Base-by-base conservation (phyloP, 2,329 filamentous ascomycete species). In the Sclerotinia sclerotiorum region DNA sequence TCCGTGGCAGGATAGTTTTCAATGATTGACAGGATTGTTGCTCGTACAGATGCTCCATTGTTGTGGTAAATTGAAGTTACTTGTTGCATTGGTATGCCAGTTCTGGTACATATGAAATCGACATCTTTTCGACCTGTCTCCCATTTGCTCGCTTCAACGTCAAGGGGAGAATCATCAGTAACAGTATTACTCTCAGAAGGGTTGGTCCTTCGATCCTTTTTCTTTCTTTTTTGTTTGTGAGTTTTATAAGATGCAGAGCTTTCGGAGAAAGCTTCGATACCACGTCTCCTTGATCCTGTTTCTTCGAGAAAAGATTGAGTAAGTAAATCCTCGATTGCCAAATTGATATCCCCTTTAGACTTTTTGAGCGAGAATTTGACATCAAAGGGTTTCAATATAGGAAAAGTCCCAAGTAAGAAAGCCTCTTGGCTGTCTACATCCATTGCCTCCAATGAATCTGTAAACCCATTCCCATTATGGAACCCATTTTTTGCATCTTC, bases 181-280 rank as follows among this genome's bases (percentile, higher is more conserved):
- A 29, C 42, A 17, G 60, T 29, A 11, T n/a, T 68, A 49, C 52
- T 70, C 51, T 65, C 35, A 39, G 56, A 75, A 4, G 75, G 80
- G 78, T 60, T n/a, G 55, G 67, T 49, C 71, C 68, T 24, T 70
- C 70, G 6, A 55, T 63, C 67, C 68, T 73, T 77, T 74, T 67
- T 78, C 70, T 80, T 81, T 69, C 76, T 79, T 71, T 81, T 84
- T 46, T 76, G 78, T 70, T 81, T 83, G 21, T 70, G 73, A 65
- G 51, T 57, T 61, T 68, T 69, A 21, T 70, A 24, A 17, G 62
- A 32, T 13, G 60, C 84, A 0, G 84, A 84, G 29, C 58, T 44
- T 51, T 87, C 83, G 29, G 87, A 88, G 76, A 97, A 97, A 0
- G 87, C 93, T 69, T 97, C 93, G n/a, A 97, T 82, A 0, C 93